A percentile compares a stretch with the other conserved stretches of the same genome.
Conservation (phyloP, 306 rosid genomes). For the Vicia villosa region DNA sequence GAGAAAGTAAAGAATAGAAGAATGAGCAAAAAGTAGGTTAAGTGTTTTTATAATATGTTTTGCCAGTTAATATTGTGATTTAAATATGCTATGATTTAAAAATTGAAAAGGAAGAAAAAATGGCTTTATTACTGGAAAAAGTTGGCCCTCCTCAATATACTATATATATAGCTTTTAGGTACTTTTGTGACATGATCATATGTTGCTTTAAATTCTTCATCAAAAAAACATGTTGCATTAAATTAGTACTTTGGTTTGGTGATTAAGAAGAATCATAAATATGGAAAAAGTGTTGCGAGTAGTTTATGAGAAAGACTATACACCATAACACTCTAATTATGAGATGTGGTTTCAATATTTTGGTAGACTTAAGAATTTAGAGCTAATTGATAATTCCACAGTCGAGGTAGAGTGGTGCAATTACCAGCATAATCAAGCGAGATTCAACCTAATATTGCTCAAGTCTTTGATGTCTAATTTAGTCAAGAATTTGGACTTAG, state of each 20-base stretch:
- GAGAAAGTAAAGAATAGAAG: conserved; percentile 34
- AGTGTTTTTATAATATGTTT: conserved; percentile 38
- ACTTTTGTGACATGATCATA: conserved; percentile 45
- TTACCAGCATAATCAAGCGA: no score
- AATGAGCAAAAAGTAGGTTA: conserved; percentile 44
- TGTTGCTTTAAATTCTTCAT: conserved; percentile 25
- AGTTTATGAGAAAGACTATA: no score
- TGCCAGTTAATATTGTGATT: conserved; percentile 57
- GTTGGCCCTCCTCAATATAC: conserved; percentile 34
- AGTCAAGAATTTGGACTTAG: no score
- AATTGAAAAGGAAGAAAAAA: conserved; percentile 29
- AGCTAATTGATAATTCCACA: no score
- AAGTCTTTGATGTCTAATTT: no score
- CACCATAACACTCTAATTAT: no score
- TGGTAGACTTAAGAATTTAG: no score
- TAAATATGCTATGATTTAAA: conserved; percentile 26
- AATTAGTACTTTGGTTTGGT: conserved; percentile 24
- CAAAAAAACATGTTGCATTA: conserved; percentile 17
- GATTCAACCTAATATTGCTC: no score
- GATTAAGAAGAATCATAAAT: neutral
- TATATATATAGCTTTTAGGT: conserved; percentile 25
- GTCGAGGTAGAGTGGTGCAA: no score
- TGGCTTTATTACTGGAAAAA: conserved; percentile 9
- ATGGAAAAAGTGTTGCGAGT: neutral
- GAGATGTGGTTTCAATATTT: no score